phyloP scores from a whole-genome alignment of 371 early-diverging fungal species.

The Blastocladiella emersonii region DNA sequence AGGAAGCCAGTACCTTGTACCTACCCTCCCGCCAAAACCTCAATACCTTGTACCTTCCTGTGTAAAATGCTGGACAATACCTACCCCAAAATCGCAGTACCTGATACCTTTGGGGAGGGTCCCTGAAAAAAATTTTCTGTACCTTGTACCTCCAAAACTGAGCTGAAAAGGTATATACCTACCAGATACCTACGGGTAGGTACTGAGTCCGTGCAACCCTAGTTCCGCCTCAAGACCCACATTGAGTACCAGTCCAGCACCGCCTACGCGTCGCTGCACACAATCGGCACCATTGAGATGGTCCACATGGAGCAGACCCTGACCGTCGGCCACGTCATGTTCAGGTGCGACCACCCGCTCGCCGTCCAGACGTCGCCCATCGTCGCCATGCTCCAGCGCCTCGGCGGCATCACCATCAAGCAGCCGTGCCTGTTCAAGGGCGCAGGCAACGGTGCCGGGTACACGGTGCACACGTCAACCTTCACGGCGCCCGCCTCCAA shows the following conservation, averaged over 20 bases:
- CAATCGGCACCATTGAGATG: conserved; percentile 64
- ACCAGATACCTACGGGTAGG: too few species aligned
- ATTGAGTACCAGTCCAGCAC: conserved; percentile 61
- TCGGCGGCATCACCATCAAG: conserved; percentile 56
- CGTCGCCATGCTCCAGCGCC: conserved; percentile 61
- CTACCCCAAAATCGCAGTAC: too few species aligned
- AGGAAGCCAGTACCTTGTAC: too few species aligned
- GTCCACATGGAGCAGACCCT: conserved; percentile 70
- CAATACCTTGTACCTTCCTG: too few species aligned
- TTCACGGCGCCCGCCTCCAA: conserved; percentile 69
- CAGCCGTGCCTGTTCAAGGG: conserved; percentile 65
- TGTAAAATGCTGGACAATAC: too few species aligned
- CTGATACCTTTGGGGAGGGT: too few species aligned
- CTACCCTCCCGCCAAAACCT: too few species aligned
- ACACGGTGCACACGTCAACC: conserved; percentile 81
- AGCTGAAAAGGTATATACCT: too few species aligned
- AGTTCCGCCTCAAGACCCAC: conserved; percentile 61
- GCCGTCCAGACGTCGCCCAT: conserved; percentile 51
- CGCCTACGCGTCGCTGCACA: conserved; percentile 50
- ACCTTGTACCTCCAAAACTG: too few species aligned
- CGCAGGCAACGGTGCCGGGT: too few species aligned
- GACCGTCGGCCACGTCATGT: conserved; percentile 66
- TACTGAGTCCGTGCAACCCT: too few species aligned
- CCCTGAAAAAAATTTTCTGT: too few species aligned
- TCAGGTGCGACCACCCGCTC: conserved; percentile 52